These are phyloP conservation scores for Populus tomentosa DNA, from an alignment of 441 rosid species.

Conservation along the genomic window DNA sequence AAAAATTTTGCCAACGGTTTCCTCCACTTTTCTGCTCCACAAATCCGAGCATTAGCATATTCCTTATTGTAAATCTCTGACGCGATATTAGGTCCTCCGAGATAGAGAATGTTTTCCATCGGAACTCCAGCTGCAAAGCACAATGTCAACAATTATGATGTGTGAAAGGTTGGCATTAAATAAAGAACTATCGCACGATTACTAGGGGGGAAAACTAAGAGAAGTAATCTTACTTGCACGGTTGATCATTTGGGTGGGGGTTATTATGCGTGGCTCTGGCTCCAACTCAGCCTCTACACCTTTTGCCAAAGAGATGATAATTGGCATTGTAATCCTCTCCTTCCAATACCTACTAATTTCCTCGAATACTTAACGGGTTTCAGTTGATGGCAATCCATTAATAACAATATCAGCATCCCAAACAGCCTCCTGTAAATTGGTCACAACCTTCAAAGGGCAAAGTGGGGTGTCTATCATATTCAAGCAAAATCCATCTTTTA, in stretches of 20 bases:
- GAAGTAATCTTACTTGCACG: conserved; percentile 66
- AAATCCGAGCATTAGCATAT: conserved; percentile 98
- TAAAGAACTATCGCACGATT: background rate
- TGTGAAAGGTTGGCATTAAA: background rate
- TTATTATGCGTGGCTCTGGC: conserved; percentile 77
- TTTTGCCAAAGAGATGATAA: conserved; percentile 83
- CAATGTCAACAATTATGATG: background rate
- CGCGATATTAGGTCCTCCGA: conserved; percentile 98
- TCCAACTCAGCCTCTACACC: conserved; percentile 87
- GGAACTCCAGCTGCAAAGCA: conserved; percentile 67
- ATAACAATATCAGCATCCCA: conserved; percentile 99
- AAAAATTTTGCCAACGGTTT: conserved; percentile 81
- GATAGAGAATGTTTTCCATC: conserved; percentile 78
- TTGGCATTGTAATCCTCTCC: conserved; percentile 72
- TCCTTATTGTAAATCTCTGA: conserved; percentile 89
- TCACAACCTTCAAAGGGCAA: conserved; percentile 91
- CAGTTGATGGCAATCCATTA: conserved; percentile 95
- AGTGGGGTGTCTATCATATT: conserved; percentile 96
- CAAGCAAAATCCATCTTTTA: conserved; percentile 96
- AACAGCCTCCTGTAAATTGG: conserved; percentile 93
- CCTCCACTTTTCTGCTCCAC: conserved; percentile 96
- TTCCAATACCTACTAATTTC: conserved; percentile 86
- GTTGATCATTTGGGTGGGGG: conserved; percentile 91
- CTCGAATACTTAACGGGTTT: conserved; percentile 75
- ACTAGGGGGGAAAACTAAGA: background rate